Conservation (phyloP, 805 yeast genomes). For the Candida glaebosa region DNA sequence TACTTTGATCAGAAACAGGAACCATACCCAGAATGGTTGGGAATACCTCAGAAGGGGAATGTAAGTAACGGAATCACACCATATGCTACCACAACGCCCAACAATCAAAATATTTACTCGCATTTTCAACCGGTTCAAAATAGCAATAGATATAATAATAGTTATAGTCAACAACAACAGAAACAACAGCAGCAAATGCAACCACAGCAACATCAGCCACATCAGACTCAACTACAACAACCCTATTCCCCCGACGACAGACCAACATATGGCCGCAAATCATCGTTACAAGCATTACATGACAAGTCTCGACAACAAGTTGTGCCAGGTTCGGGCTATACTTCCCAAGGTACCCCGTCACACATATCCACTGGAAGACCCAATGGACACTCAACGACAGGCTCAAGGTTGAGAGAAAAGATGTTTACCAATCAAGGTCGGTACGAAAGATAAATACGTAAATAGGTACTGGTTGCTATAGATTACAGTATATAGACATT, state of each 20-base stretch:
- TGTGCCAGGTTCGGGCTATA: conserved; percentile 28
- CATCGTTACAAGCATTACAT: conserved; percentile 37
- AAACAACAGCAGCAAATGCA: conserved; percentile 11
- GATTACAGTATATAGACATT: background rate
- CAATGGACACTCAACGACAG: conserved; percentile 24
- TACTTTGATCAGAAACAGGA: conserved; percentile 28
- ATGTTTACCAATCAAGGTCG: conserved; percentile 19
- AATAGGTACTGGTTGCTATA: conserved; percentile 4
- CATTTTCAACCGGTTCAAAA: conserved; percentile 14
- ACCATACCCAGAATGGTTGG: conserved; percentile 45
- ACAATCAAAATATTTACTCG: conserved; percentile 9
- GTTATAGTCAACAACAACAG: no score
- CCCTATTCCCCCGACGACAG: conserved; percentile 4
- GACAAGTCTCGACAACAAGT: conserved; percentile 37
- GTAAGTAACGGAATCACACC: background rate
- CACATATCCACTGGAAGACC: conserved; percentile 17
- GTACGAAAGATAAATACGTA: background rate
- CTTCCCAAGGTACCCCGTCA: conserved; percentile 10
- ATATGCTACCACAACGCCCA: background rate
- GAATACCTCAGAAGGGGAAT: conserved; percentile 14
- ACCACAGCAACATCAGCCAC: conserved; percentile 7
- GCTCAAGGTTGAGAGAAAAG: conserved; percentile 25
- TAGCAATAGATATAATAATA: conserved; percentile 11
- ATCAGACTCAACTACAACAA: conserved; percentile 3
- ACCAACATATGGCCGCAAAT: conserved; percentile 24